Conservation (phyloP, 2,329 filamentous ascomycete genomes). For the Geosmithia putterillii region DNA sequence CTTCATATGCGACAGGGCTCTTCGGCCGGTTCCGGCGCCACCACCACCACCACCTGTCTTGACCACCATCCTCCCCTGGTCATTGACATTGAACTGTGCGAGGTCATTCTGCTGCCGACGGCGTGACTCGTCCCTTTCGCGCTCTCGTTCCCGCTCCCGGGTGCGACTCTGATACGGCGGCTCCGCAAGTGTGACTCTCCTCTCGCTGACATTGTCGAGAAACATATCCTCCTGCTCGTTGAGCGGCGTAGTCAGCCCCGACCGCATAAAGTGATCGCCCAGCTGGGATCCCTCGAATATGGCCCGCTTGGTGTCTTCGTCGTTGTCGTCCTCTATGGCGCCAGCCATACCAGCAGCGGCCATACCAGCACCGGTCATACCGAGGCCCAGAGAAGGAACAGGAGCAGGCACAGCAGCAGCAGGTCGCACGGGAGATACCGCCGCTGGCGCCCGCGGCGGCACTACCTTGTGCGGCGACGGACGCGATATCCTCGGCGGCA, state of each 20-base stretch:
- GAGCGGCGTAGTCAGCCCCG: constrained; percentile 21
- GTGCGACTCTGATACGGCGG: too few species aligned
- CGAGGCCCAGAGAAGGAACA: too few species aligned
- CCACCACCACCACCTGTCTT: constrained; percentile 7
- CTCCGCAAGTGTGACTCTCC: neutral
- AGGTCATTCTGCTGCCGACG: neutral
- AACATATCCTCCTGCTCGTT: constrained; percentile 12
- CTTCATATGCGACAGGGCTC: constrained; percentile 14
- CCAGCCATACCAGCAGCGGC: too few species aligned
- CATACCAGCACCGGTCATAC: too few species aligned
- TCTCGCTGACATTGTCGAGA: neutral
- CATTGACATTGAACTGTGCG: neutral
- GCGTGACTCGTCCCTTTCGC: neutral
- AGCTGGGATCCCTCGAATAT: constrained; percentile 26
- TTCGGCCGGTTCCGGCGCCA: constrained; percentile 7
- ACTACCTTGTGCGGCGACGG: neutral
- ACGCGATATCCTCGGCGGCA: neutral
- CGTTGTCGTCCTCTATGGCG: neutral
- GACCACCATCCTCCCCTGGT: constrained; percentile 18
- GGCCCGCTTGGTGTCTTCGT: neutral
- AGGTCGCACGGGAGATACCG: too few species aligned
- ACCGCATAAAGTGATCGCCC: constrained; percentile 25
- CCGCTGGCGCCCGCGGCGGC: neutral
- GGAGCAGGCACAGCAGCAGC: too few species aligned
- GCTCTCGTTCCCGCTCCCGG: neutral